These are phyloP conservation scores for Dioscorea zingiberensis DNA, from an alignment of 106 monocot species.

Conservation along the genomic window DNA sequence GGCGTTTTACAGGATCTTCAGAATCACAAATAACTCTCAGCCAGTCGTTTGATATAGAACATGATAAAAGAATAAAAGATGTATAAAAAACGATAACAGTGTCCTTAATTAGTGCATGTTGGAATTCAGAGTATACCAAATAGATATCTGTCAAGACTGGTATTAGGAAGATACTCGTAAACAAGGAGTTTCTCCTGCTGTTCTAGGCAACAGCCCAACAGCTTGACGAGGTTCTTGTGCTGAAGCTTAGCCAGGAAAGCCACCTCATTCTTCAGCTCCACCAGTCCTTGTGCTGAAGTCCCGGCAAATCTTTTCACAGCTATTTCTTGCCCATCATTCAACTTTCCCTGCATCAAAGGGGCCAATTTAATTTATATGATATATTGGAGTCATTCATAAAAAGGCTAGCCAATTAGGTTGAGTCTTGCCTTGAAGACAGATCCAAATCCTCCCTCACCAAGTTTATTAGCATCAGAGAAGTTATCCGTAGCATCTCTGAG, in stretches of 20 bases:
- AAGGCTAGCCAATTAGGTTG: neutral
- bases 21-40: neutral
- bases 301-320: conserved; percentile 3
- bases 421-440: neutral
- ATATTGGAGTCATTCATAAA: neutral
- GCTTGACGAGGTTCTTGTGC: conserved; percentile 2
- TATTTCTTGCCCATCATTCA: conserved; percentile 8
- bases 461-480: neutral
- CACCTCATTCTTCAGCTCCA: conserved; percentile 5
- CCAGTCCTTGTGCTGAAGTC: conserved; percentile 4
- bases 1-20: neutral
- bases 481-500: neutral
- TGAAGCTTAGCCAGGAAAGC: neutral
- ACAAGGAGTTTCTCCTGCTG: conserved; percentile 5
- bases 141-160: conserved; percentile 1
- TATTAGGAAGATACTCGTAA: conserved; percentile 7
- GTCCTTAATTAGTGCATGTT: too few relatives aligned
- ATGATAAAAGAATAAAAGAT: neutral
- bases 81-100: too few relatives aligned
- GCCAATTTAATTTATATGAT: too few relatives aligned
- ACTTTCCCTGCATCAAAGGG: conserved; percentile 3
- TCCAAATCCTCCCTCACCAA: neutral
- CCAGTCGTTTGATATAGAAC: neutral
- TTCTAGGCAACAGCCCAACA: conserved; percentile 5
- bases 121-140: neutral